A percentile compares a stretch with the other conserved stretches of the same genome.
Evolutionary conservation across 139 green algal species (phyloP).

Genomic region (Chlamydomonas sp.): DNA sequence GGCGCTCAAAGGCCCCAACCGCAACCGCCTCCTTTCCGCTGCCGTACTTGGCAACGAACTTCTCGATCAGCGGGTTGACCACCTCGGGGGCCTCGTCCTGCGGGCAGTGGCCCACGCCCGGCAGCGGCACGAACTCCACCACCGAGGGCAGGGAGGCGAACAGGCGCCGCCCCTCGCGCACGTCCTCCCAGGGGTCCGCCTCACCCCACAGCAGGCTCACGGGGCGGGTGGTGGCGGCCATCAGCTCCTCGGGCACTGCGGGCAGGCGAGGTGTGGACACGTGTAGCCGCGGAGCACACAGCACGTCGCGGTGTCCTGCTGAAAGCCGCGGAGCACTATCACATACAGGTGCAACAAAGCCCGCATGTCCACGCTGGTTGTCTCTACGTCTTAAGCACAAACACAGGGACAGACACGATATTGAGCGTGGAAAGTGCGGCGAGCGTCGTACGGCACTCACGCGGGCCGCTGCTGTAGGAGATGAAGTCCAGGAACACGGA

Average conservation of each 20-base stretch:
- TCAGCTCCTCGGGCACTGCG: constrained; percentile 88
- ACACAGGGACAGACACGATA: too few relatives aligned
- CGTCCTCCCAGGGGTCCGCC: constrained; percentile 91
- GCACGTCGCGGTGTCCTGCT: too few relatives aligned
- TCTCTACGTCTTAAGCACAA: too few relatives aligned
- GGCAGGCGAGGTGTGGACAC: not conserved
- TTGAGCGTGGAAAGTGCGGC: too few relatives aligned
- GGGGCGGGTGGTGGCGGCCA: constrained; percentile 68
- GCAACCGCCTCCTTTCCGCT: too few relatives aligned
- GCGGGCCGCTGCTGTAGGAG: constrained; percentile 86
- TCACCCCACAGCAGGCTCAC: constrained; percentile 92
- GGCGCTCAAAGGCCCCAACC: too few relatives aligned
- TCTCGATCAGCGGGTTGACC: constrained; percentile 91
- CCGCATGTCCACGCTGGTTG: too few relatives aligned
- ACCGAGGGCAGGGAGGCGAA: constrained; percentile 69
- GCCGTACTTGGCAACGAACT: constrained; percentile 66
- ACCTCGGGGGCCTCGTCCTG: constrained; percentile 72
- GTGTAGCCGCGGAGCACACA: not conserved
- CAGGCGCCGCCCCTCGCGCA: constrained; percentile 74
- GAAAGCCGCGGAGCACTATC: too few relatives aligned
- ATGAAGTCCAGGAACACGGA: constrained; percentile 99
- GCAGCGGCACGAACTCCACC: constrained; percentile 86
- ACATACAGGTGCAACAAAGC: too few relatives aligned
- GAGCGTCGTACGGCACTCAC: constrained; percentile 12
- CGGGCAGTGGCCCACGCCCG: constrained; percentile 91